phyloP scores from a whole-genome alignment of 768 basidiomycete species.

The Amanita fuliginea region DNA sequence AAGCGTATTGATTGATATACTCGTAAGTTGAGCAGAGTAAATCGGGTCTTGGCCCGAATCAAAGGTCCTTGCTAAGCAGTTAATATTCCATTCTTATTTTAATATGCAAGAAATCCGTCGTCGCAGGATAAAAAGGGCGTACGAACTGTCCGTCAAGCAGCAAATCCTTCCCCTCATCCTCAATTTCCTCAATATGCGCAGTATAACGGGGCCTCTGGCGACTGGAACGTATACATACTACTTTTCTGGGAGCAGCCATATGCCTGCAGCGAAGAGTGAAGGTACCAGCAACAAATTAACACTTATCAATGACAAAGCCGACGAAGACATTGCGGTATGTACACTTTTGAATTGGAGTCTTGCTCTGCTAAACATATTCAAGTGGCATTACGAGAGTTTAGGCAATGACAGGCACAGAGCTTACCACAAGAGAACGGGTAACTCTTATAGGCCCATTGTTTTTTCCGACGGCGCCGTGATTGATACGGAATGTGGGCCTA shows the following conservation, averaged over 20 bases:
- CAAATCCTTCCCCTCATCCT: neutral
- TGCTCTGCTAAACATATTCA: neutral
- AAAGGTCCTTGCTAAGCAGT: no score
- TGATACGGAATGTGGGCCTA: neutral
- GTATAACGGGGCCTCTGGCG: neutral
- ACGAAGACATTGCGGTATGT: neutral
- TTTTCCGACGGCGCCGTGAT: neutral
- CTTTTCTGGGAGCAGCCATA: neutral
- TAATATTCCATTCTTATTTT: no score
- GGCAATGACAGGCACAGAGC: neutral
- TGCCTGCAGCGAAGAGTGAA: neutral
- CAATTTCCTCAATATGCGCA: neutral
- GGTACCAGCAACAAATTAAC: neutral
- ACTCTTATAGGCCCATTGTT: neutral
- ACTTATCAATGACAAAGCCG: neutral
- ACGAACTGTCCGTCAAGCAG: neutral
- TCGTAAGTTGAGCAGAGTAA: no score
- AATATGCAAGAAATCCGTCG: neutral
- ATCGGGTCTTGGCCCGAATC: no score
- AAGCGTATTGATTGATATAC: no score
- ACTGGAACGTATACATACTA: neutral
- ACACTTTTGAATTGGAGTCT: neutral
- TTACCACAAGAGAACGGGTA: neutral
- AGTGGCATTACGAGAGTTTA: neutral
- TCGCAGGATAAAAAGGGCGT: neutral